phyloP scores from a whole-genome alignment of 768 basidiomycete species.

The Russula compacta region DNA sequence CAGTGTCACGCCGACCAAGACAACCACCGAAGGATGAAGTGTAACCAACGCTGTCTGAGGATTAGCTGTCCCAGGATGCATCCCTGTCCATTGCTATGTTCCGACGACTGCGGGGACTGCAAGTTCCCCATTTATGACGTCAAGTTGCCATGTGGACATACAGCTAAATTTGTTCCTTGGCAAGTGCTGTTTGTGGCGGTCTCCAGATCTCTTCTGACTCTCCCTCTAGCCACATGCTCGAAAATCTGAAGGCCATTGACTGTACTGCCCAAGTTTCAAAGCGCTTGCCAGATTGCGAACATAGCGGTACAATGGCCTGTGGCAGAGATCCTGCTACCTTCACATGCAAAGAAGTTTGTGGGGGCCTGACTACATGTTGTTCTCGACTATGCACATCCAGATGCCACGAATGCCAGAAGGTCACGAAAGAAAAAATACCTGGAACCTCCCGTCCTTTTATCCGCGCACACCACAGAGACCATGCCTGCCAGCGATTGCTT shows the following conservation, averaged over 20 bases:
- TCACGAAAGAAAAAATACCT: slow-evolving; percentile 1
- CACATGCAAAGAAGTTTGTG: slow-evolving; percentile 24
- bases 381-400: slow-evolving; percentile 24
- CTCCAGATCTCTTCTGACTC: not conserved
- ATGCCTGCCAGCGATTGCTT: slow-evolving; percentile 26
- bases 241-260: slow-evolving; percentile 20
- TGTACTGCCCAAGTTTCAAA: slow-evolving; percentile 24
- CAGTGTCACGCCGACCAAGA: slow-evolving; percentile 23
- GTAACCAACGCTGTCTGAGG: slow-evolving; percentile 21
- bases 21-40: slow-evolving; percentile 21
- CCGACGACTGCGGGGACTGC: slow-evolving; percentile 25
- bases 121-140: slow-evolving; percentile 21
- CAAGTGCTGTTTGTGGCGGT: slow-evolving; percentile 5
- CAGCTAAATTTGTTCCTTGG: slow-evolving; percentile 22
- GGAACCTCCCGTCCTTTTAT: not conserved
- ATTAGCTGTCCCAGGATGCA: slow-evolving; percentile 22
- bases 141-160: slow-evolving; percentile 26
- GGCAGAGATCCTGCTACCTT: slow-evolving; percentile 14
- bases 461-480: slow-evolving; percentile 23
- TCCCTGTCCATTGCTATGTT: slow-evolving; percentile 25
- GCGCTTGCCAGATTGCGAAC: slow-evolving; percentile 27
- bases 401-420: slow-evolving; percentile 27
- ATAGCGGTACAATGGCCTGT: slow-evolving; percentile 20
- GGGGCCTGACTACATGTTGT: slow-evolving; percentile 24
- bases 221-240: slow-evolving; percentile 22